Evolutionary conservation across 139 green algal genomes (phyloP), one percentile per base, ranked within the genome.

Genomic region (Coccomyxa sp.): DNA sequence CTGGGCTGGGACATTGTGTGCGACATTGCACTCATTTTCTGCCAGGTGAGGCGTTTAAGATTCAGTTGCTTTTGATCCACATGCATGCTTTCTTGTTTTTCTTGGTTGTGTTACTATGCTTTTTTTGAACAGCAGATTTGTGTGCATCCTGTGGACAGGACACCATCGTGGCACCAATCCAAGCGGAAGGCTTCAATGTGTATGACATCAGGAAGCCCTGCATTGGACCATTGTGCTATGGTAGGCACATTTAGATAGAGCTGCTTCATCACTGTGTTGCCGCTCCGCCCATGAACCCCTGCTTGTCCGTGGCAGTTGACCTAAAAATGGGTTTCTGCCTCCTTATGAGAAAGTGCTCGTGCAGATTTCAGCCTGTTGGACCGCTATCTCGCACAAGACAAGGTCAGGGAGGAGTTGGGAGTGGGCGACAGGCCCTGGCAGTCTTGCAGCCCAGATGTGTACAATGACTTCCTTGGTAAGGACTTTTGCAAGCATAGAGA

Each of bases 151-250:
- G 4, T 74, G 66, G 4, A 74, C 38, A 51, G 63, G 21, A 71
- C 32, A 88, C 88, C 28, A 63, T 84, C 76, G 89, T 92, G 76
- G 84, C n/a, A 0, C 83, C 82, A 15, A 79, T 93, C 81, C 51
- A 82, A 27, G 60, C 57, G 25, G 51, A 32, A 11, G 58, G 66
- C 60, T 90, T 95, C 79, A 95, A 96, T 84, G 93, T 97, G 78
- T 98, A 84, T 75, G 84, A 98, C 90, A 95, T 97, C 86, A 90
- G 91, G 74, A 95, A 95, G 90, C 58, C 87, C 75, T 98, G 95
- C 76, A 85, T 87, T 45, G 92, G 93, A 0, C 79, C 83, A 0
- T 90, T 98, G n/a, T 98, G 95, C 89, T 98, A 98, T 86, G 38
- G 38, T 51, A 7, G 38, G 38, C 38, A 7, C 38, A 51, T 11